Conservation (phyloP, 1,284 basidiomycete species). For the Anthracocystis panici-leucophaei region DNA sequence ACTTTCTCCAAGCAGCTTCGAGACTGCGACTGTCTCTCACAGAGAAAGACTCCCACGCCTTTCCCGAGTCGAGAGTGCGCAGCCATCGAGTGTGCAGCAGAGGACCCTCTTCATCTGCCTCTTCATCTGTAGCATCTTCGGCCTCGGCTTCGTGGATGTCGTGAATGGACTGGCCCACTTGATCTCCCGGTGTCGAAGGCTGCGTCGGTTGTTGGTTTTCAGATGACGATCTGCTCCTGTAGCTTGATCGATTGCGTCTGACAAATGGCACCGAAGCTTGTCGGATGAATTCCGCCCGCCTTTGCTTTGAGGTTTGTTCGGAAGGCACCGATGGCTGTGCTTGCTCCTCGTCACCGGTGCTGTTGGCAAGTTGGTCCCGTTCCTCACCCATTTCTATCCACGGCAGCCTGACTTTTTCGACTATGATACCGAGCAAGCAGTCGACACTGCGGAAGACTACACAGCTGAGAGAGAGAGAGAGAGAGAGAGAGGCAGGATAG, state of each 20-base stretch:
- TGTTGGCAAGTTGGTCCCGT: slow-evolving; percentile 19
- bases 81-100: slow-evolving; percentile 41
- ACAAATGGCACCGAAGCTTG: slow-evolving; percentile 42
- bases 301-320: slow-evolving; percentile 33
- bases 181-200: slow-evolving; percentile 18
- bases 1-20: slow-evolving; percentile 40
- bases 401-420: not conserved
- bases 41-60: slow-evolving; percentile 42
- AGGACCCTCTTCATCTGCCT: slow-evolving; percentile 34
- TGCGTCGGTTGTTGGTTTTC: slow-evolving; percentile 21
- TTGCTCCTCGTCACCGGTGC: slow-evolving; percentile 27
- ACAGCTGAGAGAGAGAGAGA: too few relatives aligned
- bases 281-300: slow-evolving; percentile 46
- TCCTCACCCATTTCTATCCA: slow-evolving; percentile 15
- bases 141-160: slow-evolving; percentile 30
- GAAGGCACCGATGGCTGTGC: slow-evolving; percentile 1
- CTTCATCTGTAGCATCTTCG: slow-evolving; percentile 19
- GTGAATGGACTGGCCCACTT: slow-evolving; percentile 14
- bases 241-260: slow-evolving; percentile 28
- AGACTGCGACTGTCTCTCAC: slow-evolving; percentile 44
- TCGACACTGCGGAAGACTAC: too few relatives aligned
- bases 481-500: not conserved
- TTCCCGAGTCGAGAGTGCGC: slow-evolving; percentile 31
- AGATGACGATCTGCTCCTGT: slow-evolving; percentile 23
- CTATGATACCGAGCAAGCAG: not conserved